Conservation (phyloP, 164 flowering plant species). For the Stephania japonica region DNA sequence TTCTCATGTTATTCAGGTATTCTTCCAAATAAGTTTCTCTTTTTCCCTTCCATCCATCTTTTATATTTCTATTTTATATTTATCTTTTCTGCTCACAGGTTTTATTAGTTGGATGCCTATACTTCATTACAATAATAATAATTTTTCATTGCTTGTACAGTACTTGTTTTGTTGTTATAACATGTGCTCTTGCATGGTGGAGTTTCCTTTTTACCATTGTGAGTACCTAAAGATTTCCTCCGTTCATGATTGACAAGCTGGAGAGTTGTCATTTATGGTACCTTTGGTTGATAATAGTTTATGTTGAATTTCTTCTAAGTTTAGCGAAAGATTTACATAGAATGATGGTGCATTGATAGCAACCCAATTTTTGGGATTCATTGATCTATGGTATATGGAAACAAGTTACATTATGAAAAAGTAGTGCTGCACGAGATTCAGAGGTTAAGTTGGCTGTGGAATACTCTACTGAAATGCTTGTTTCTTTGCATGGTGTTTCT, state of each 20-base stretch:
- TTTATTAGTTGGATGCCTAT: neutral
- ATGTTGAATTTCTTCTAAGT: neutral
- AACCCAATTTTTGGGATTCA: neutral
- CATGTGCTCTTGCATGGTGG: neutral
- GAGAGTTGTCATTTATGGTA: neutral
- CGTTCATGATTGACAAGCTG: neutral
- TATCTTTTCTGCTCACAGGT: neutral
- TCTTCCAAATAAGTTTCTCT: neutral
- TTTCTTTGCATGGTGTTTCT: neutral
- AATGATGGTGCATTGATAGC: neutral
- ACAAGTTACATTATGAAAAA: neutral
- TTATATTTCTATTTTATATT: neutral
- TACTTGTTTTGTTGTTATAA: neutral
- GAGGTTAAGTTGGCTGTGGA: neutral
- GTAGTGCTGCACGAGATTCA: neutral
- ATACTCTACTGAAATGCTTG: neutral
- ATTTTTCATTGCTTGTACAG: no score
- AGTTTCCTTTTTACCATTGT: neutral
- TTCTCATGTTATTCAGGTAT: constrained; percentile 94
- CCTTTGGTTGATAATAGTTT: neutral
- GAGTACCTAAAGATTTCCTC: neutral
- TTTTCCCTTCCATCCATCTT: neutral
- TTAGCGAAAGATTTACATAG: neutral
- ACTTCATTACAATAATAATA: neutral
- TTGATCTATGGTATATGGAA: neutral